phyloP scores from a whole-genome alignment of 2,329 filamentous ascomycete genomes.

The Monosporascus sp. region DNA sequence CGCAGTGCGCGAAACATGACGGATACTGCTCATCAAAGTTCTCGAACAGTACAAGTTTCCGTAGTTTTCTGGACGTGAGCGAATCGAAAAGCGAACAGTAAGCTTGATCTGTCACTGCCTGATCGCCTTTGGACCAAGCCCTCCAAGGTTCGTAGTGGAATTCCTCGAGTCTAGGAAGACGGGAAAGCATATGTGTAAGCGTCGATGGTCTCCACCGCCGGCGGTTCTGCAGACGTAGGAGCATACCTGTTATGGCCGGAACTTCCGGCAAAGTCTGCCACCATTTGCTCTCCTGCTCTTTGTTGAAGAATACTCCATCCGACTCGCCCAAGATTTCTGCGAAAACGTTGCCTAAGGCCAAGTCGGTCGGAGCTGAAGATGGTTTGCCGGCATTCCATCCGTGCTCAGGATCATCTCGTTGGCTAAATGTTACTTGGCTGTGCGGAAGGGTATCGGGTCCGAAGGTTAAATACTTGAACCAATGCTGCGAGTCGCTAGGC shows the following conservation, averaged over 20 bases:
- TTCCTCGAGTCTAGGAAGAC: constrained; percentile 24
- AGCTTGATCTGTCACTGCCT: constrained; percentile 3
- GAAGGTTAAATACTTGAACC: constrained; percentile 30
- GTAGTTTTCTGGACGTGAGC: constrained; percentile 16
- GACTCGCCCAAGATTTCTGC: constrained; percentile 10
- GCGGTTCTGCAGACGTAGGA: constrained; percentile 28
- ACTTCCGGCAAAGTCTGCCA: constrained; percentile 21
- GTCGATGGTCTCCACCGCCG: constrained; percentile 22
- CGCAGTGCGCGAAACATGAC: constrained; percentile 6
- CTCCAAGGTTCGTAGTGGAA: constrained; percentile 28
- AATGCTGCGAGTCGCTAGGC: constrained; percentile 29
- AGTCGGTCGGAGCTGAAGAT: constrained; percentile 5
- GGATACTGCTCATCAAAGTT: constrained; percentile 29
- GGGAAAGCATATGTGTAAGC: constrained; percentile 23
- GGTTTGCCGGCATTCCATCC: constrained; percentile 15
- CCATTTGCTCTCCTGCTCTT: constrained; percentile 16
- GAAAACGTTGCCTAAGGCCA: constrained; percentile 18
- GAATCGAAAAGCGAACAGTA: constrained; percentile 20
- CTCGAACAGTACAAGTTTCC: constrained; percentile 29
- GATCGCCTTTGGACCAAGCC: constrained; percentile 20
- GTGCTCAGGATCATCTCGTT: constrained; percentile 13
- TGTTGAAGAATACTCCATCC: constrained; percentile 15
- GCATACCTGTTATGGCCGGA: constrained; percentile 22
- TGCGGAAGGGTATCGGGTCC: constrained; percentile 14
- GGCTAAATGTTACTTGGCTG: constrained; percentile 22